Conservation (phyloP, 2,329 filamentous ascomycete genomes). For the Alternaria rosae region DNA sequence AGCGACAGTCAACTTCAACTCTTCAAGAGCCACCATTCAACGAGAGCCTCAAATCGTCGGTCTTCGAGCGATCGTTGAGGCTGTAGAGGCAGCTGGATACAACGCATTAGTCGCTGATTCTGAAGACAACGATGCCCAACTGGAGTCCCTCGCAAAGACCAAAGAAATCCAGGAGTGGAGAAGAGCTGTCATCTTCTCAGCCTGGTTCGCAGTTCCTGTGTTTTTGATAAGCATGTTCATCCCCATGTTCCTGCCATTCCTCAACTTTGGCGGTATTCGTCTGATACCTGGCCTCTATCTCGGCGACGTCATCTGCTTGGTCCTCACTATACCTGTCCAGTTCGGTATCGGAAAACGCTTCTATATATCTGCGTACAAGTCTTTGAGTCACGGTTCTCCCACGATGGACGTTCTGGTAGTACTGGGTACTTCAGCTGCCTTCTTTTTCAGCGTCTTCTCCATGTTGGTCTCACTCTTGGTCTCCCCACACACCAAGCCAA, state of each 20-base stretch:
- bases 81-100: conserved; percentile 80
- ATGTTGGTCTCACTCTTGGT: conserved; percentile 83
- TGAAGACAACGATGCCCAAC: conserved; percentile 95
- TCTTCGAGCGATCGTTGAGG: conserved; percentile 81
- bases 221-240: conserved; percentile 93
- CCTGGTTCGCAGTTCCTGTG: conserved; percentile 86
- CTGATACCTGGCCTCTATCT: conserved; percentile 80
- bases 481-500: conserved; percentile 79
- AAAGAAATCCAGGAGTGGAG: conserved; percentile 95
- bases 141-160: conserved; percentile 95
- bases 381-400: conserved; percentile 84
- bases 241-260: conserved; percentile 78
- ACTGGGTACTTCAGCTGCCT: conserved; percentile 90
- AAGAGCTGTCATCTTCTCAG: conserved; percentile 77
- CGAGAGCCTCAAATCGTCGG: conserved; percentile 77
- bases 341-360: conserved; percentile 96
- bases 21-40: conserved; percentile 74
- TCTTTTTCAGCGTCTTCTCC: conserved; percentile 89
- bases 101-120: conserved; percentile 90
- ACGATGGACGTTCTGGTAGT: conserved; percentile 99
- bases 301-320: conserved; percentile 83
- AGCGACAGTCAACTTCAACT: conserved; percentile 76
- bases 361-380: conserved; percentile 92
- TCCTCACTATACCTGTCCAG: conserved; percentile 89
- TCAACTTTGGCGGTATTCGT: conserved; percentile 79